Evolutionary conservation across 352 stramenopile genomes (phyloP).

Genomic region (Phytophthora ramorum): DNA sequence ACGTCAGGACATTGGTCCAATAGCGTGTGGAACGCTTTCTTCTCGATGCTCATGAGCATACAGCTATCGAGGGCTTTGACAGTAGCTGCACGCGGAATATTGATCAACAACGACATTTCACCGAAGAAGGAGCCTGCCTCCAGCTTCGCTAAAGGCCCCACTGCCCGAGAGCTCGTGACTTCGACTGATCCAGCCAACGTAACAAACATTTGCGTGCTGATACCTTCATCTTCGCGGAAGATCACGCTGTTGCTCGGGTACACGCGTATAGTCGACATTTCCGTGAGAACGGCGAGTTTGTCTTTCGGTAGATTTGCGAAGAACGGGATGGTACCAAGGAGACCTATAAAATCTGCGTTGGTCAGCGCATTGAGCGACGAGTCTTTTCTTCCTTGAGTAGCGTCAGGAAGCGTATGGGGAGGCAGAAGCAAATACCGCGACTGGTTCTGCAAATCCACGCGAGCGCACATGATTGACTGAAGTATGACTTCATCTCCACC

Average conservation of each 20-base stretch:
- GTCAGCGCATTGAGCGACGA: constrained; percentile 68
- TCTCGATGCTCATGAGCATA: constrained; percentile 85
- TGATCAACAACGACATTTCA: constrained; percentile 84
- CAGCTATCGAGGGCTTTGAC: constrained; percentile 73
- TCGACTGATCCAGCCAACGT: constrained; percentile 69
- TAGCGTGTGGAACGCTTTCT: constrained; percentile 71
- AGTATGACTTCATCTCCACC: constrained; percentile 70
- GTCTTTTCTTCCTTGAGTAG: constrained; percentile 10
- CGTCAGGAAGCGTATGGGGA: constrained; percentile 9
- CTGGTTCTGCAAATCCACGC: constrained; percentile 49
- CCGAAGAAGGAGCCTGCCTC: constrained; percentile 81
- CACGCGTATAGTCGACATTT: constrained; percentile 81
- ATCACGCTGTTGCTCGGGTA: constrained; percentile 74
- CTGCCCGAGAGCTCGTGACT: constrained; percentile 63
- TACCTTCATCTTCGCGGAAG: constrained; percentile 78
- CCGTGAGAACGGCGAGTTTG: constrained; percentile 66
- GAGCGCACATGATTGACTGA: constrained; percentile 60
- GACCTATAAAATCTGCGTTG: constrained; percentile 70
- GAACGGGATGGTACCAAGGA: constrained; percentile 74
- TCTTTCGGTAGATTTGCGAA: constrained; percentile 68
- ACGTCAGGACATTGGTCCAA: constrained; percentile 66
- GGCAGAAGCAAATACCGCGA: constrained; percentile 49
- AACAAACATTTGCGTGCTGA: constrained; percentile 85
- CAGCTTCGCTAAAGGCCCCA: constrained; percentile 59
- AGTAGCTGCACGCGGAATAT: constrained; percentile 77